phyloP scores from a whole-genome alignment of 2,329 filamentous ascomycete genomes.

The Talaromyces sp. region DNA sequence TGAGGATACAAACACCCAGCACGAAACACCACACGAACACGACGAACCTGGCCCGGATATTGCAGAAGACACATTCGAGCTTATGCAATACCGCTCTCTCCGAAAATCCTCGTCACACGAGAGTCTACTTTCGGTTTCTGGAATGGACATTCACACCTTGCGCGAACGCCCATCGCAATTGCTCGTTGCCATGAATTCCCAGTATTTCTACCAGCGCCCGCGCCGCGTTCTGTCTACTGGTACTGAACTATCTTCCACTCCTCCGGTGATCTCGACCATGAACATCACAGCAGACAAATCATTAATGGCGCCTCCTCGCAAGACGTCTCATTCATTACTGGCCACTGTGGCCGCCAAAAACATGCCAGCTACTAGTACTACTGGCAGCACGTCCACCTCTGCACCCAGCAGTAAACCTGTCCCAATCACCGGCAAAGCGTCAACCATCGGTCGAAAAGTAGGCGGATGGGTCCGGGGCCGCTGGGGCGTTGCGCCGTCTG shows the following conservation, averaged over 20 bases:
- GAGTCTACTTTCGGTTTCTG: conserved; percentile 78
- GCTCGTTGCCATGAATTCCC: conserved; percentile 45
- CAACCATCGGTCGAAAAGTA: conserved; percentile 48
- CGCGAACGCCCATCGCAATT: conserved; percentile 71
- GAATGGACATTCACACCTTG: conserved; percentile 83
- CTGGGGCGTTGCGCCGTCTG: conserved; percentile 52
- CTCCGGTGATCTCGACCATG: conserved; percentile 32
- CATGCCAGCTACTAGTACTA: conserved; percentile 13
- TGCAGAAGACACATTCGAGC: conserved; percentile 14
- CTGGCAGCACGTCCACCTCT: neutral
- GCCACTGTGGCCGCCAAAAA: conserved; percentile 29
- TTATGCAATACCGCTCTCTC: conserved; percentile 39
- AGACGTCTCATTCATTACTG: conserved; percentile 28
- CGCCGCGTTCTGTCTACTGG: conserved; percentile 42
- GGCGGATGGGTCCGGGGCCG: conserved; percentile 61
- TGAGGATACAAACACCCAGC: neutral
- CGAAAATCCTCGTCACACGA: conserved; percentile 73
- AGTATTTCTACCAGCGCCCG: conserved; percentile 42
- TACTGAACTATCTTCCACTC: conserved; percentile 33
- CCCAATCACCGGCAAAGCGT: conserved; percentile 18
- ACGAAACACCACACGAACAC: conserved; percentile 10
- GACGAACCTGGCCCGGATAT: conserved; percentile 12
- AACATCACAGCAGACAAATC: conserved; percentile 29
- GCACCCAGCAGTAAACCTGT: conserved; percentile 7
- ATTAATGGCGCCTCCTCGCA: conserved; percentile 15